These are phyloP conservation scores for Ramaria rubella DNA, from an alignment of 768 basidiomycete genomes.

Conservation along the genomic window DNA sequence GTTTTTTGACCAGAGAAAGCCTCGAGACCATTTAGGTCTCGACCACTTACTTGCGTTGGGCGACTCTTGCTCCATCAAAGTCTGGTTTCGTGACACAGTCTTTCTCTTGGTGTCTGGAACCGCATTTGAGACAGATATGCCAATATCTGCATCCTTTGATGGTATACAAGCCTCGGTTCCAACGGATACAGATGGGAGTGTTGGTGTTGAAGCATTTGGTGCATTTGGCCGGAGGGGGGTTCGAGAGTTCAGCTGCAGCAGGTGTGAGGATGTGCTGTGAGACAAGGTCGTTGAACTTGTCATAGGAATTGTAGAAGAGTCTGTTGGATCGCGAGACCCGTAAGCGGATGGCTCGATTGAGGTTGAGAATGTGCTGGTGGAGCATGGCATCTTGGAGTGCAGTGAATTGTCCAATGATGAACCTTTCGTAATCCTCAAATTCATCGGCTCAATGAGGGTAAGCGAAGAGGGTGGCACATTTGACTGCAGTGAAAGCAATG, in stretches of 20 bases:
- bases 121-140: constrained; percentile 9
- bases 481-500: neutral
- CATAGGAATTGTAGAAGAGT: neutral
- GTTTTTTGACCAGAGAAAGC: neutral
- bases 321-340: neutral
- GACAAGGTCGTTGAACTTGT: neutral
- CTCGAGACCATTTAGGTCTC: neutral
- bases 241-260: neutral
- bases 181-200: neutral
- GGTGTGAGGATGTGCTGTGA: neutral
- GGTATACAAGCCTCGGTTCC: neutral
- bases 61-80: neutral
- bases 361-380: neutral
- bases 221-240: neutral
- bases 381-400: neutral
- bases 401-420: neutral
- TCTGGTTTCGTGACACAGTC: neutral
- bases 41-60: neutral
- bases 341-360: neutral
- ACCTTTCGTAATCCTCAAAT: neutral
- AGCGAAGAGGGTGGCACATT: neutral
- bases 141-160: constrained; percentile 1
- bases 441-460: neutral
- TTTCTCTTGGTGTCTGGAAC: neutral
- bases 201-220: neutral